Evolutionary conservation across 352 stramenopile species (phyloP).

Genomic region (Nothophytophthora sp.): DNA sequence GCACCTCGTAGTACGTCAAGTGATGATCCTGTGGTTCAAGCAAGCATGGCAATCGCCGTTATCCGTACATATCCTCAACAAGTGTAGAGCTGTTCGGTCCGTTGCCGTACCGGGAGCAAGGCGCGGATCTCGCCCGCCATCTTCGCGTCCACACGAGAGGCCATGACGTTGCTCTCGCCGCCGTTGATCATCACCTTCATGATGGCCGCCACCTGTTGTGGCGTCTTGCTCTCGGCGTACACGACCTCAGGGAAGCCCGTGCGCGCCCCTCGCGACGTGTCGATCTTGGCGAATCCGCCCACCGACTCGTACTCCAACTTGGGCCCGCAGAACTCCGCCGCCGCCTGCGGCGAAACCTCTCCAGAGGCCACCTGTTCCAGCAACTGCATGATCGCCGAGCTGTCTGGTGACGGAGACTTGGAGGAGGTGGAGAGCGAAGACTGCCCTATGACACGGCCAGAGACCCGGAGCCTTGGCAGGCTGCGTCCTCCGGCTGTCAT

Average conservation of each 20-base stretch:
- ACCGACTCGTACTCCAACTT: slow-evolving; percentile 51
- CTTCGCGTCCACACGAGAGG: slow-evolving; percentile 68
- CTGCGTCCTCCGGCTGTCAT: too few species aligned
- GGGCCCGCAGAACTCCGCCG: slow-evolving; percentile 26
- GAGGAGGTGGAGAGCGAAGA: slow-evolving; percentile 23
- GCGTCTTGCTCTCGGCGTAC: slow-evolving; percentile 94
- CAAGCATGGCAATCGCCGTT: slow-evolving; percentile 2
- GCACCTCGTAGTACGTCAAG: slow-evolving; percentile 65
- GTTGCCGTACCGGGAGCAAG: slow-evolving; percentile 41
- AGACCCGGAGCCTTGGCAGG: too few species aligned
- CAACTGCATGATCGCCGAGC: slow-evolving; percentile 41
- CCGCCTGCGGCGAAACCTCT: slow-evolving; percentile 34
- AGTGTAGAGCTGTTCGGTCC: not conserved
- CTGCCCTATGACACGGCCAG: too few species aligned
- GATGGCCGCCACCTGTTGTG: slow-evolving; percentile 89
- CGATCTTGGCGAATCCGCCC: slow-evolving; percentile 79
- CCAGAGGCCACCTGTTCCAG: slow-evolving; percentile 60
- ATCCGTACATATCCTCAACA: slow-evolving; percentile 1
- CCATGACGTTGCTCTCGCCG: slow-evolving; percentile 70
- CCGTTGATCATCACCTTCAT: slow-evolving; percentile 86
- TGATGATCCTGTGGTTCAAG: slow-evolving; percentile 25
- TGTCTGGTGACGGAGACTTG: slow-evolving; percentile 9
- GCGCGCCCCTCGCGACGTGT: slow-evolving; percentile 85
- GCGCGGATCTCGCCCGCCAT: slow-evolving; percentile 41
- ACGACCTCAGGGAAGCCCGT: slow-evolving; percentile 96